Evolutionary conservation across 192 early-diverging fungal genomes (phyloP).

Genomic region (Cetraspora pellucida): DNA sequence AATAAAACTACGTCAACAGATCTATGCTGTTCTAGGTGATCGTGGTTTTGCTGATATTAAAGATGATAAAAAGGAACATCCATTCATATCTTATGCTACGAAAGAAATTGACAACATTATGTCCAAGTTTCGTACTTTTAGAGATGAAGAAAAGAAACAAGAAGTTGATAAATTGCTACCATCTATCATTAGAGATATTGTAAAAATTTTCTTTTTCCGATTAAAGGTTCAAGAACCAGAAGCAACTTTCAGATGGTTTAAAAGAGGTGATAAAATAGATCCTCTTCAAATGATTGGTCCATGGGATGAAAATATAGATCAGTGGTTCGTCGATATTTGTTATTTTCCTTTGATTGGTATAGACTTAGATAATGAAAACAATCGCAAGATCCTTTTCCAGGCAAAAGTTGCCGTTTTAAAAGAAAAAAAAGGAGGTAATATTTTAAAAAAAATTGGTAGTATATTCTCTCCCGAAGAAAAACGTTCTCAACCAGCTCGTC

Average conservation of each 20-base stretch:
- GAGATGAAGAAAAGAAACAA: neutral
- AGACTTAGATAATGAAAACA: neutral
- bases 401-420: neutral
- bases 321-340: neutral
- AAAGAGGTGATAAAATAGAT: neutral
- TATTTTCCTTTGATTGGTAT: neutral
- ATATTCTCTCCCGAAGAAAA: too few relatives aligned
- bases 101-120: neutral
- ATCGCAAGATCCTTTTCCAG: slow-evolving; percentile 1
- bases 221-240: slow-evolving; percentile 1
- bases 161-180: slow-evolving; percentile 8
- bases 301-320: neutral
- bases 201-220: slow-evolving; percentile 14
- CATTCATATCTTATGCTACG: neutral
- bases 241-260: neutral
- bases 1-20: slow-evolving; percentile 16
- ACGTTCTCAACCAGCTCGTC: too few relatives aligned
- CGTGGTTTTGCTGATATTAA: neutral
- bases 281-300: neutral
- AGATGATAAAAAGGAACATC: neutral
- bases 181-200: neutral
- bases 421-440: neutral
- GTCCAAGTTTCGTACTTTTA: neutral
- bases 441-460: neutral
- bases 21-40: slow-evolving; percentile 8